Base-by-base conservation (phyloP, 257 asterid species). In the Eucommia ulmoides region DNA sequence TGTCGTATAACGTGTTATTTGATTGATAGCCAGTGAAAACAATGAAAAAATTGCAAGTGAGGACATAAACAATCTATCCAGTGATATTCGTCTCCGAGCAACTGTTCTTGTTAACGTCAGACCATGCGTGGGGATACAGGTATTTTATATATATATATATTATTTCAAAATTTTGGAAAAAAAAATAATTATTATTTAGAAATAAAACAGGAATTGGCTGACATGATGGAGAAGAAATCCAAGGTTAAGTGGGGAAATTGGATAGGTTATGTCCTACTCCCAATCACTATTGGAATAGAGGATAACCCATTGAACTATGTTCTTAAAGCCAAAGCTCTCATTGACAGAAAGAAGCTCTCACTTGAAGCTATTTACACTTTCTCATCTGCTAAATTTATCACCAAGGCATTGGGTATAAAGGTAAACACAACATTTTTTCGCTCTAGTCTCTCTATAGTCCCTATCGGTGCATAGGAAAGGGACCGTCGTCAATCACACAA, bases 261-360 rank as follows among this genome's bases (percentile, higher is more conserved):
- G 17, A 35, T 73, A 15, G 81, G 75, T 7, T 49, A 69, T 19
- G 61, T 58, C 23, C 22, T 73, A 19, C 58, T 68, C 19, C 75
- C 71, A 2, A 24, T 73, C n/a, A 52, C 51, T 25, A 59, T 76
- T 19, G 49, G 29, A 18, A 14, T 70, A 14, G 60, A 52, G 29
- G 65, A 67, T 0, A 70, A 79, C 52, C 80, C 83, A 8, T 67
- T 79, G 33, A 46, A 22, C n/a, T 65, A 75, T 41, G 42, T 79
- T 2, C 70, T 57, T 8, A 46, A 69, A 22, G 78, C 84, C 19
- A 76, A 72, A 53, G 59, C 71, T 1, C 44, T 46, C 16, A 74
- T 70, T 72, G 72, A 79, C 22, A 24, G 58, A 50, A 79, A 79
- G 73, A 79, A 75, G 52, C 65, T 64, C 2, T 79, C 88, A 20